These are phyloP conservation scores for Boechera retrofracta DNA, from an alignment of 345 rosid species.

Conservation along the genomic window DNA sequence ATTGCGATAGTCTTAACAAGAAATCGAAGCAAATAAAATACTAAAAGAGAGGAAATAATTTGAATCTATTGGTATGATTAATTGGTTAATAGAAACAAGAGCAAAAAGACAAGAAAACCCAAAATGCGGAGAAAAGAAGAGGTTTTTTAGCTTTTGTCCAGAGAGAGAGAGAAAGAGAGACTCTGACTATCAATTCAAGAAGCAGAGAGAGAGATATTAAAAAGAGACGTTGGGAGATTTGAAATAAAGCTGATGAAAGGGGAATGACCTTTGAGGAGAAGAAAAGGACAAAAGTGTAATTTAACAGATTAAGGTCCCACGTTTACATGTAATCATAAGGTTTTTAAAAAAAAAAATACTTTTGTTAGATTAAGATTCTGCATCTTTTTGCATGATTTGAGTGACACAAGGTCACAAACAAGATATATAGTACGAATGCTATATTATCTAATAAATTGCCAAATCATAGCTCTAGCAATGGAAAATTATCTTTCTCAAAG, in stretches of 20 bases:
- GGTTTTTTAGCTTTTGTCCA: conserved; percentile 19
- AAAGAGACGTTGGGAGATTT: conserved; percentile 44
- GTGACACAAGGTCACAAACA: background rate
- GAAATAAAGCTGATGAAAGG: conserved; percentile 43
- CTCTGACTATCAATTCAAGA: conserved; percentile 28
- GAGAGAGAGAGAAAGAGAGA: background rate
- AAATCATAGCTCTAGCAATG: background rate
- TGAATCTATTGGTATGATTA: conserved; percentile 4
- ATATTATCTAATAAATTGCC: background rate
- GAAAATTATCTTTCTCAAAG: too few relatives aligned
- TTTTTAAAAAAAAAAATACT: background rate
- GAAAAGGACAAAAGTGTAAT: conserved; percentile 47
- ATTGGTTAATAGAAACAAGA: conserved; percentile 32
- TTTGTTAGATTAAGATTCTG: conserved; percentile 23
- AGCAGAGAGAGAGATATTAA: background rate
- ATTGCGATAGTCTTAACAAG: background rate
- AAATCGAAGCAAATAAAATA: background rate
- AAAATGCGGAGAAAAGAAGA: conserved; percentile 31
- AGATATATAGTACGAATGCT: background rate
- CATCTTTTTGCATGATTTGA: conserved; percentile 20
- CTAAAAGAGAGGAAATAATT: background rate
- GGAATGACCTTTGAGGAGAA: conserved; percentile 4
- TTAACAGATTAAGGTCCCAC: conserved; percentile 28
- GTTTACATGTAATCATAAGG: conserved; percentile 20
- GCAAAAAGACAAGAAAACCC: conserved; percentile 36